Base-by-base conservation (phyloP, 352 stramenopile genomes). In the Phytopythium ostracodes region DNA sequence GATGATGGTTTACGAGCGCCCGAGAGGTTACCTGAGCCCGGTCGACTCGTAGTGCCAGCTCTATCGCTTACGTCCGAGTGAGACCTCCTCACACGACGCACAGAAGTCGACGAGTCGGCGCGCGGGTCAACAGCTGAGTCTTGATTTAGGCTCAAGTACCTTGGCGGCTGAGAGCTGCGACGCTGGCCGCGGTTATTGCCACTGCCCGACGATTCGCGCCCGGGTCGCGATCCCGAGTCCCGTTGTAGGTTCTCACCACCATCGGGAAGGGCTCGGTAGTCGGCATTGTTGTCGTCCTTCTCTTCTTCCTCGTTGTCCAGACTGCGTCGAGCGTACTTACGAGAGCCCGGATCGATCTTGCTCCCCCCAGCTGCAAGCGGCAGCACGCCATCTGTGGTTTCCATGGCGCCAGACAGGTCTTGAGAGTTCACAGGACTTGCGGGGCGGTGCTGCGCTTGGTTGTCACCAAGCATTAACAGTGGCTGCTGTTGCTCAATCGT, bases 301-400 rank as follows among this genome's bases (percentile, higher is more conserved):
- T 89, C 78, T 31, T 92, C 83, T 29, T 91, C 80, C 31, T 91
- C 77, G 47, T 91, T 81, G 55, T 87, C 80, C n/a, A 80, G 63
- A 52, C 75, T 88, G 46, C 88, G 77, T 2, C 71, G 75, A 31
- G 72, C 67, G 44, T 84, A 88, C 59, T 81, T 87, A 57, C 75
- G 76, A 29, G 72, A 57, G 17, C 38, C 31, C 9, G 49, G 56
- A 14, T 49, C 29, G n/a, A 42, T 42, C 17, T 65, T 59, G 18
- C 67, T 63, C 18, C 76, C 59, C 56, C 73, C 57, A 42, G 40
- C 60, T 70, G 47, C 47, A 20, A 54, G 47, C 17, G 47, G 47
- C 27, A 54, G 8, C 6, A 24, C 62, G 42, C 67, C 60, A n/a
- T 43, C 67, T 4, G 62, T 44, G 6, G 46, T 36, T 56, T 83